Evolutionary conservation across 2,329 filamentous ascomycete species (phyloP), one percentile per base, ranked within the genome.

Genomic region (Alternaria novae-zelandiae): DNA sequence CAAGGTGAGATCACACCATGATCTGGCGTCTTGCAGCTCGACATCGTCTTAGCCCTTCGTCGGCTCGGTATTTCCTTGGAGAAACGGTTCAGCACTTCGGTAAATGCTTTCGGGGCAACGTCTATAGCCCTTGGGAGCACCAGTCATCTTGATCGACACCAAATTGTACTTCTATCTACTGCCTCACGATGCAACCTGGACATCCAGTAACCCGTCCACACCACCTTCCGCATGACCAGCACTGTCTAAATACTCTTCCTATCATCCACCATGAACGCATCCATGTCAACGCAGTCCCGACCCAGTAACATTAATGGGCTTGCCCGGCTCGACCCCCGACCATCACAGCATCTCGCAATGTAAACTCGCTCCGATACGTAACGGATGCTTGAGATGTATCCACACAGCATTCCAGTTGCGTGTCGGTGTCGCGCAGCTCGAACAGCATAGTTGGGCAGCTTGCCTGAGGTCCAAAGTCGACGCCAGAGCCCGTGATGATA

Each of bases 101-200:
- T 77, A 76, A 79, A 78, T 73, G 73, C 72, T 75, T 71, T 74
- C 72, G 69, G 70, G 72, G 75, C 76, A 69, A 69, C 77, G 74
- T 65, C 73, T 72, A 70, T 73, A 71, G 72, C 71, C 73, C 69
- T 66, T 66, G 70, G 72, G 71, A 72, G 72, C 74, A 69, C 72
- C 72, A 76, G 74, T 73, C 77, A 74, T 79, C 77, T 78, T 73
- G 74, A 70, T 75, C 78, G 78, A 73, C 79, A 76, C 72, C 74
- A 79, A 80, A 78, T 80, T 81, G 79, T 81, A 81, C 78, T 80
- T 79, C 76, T 80, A 80, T 78, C 73, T 76, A 70, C 74, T 76
- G 72, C 73, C 69, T 72, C 74, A 70, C 75, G 76, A 77, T 78
- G 72, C 72, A 71, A 67, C 73, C 70, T 68, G 76, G 75, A 74